These are phyloP conservation scores for Knoxdaviesia capensis DNA, from an alignment of 2,329 filamentous ascomycete species.

Conservation along the genomic window DNA sequence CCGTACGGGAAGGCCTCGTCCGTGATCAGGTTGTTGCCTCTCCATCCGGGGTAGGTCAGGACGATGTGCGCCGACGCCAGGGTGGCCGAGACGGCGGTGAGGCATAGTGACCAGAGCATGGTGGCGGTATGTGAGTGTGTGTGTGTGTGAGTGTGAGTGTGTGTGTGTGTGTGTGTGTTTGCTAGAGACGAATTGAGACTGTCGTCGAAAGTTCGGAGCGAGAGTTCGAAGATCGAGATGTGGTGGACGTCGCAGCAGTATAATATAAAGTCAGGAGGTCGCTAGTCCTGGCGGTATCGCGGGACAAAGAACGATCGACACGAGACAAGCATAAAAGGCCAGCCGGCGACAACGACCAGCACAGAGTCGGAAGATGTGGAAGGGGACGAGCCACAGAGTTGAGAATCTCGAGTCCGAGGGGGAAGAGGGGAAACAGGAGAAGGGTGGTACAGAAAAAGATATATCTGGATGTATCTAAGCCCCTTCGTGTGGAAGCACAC, in stretches of 20 bases:
- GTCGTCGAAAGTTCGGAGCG: too few relatives aligned
- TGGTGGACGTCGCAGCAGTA: too few relatives aligned
- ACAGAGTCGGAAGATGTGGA: too few relatives aligned
- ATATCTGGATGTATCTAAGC: too few relatives aligned
- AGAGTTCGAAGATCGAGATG: too few relatives aligned
- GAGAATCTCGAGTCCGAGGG: not conserved
- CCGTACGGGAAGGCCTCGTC: constrained; percentile 68
- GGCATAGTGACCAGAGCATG: constrained; percentile 26
- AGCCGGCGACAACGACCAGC: too few relatives aligned
- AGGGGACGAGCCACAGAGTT: not conserved
- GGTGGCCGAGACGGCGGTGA: constrained; percentile 22
- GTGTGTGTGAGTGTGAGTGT: too few relatives aligned
- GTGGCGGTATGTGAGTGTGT: constrained; percentile 1
- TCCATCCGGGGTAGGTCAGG: constrained; percentile 69
- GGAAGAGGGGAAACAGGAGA: not conserved
- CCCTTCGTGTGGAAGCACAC: too few relatives aligned
- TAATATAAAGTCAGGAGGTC: too few relatives aligned
- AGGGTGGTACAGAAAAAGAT: not conserved
- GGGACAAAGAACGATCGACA: not conserved
- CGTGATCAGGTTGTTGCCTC: constrained; percentile 68
- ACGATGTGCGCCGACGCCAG: constrained; percentile 53
- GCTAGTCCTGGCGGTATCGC: not conserved
- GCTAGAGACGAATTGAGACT: not conserved
- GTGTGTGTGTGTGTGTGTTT: not conserved
- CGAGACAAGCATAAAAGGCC: not conserved